Evolutionary conservation across 768 basidiomycete species (phyloP).

Genomic region (Suillus clintonianus): DNA sequence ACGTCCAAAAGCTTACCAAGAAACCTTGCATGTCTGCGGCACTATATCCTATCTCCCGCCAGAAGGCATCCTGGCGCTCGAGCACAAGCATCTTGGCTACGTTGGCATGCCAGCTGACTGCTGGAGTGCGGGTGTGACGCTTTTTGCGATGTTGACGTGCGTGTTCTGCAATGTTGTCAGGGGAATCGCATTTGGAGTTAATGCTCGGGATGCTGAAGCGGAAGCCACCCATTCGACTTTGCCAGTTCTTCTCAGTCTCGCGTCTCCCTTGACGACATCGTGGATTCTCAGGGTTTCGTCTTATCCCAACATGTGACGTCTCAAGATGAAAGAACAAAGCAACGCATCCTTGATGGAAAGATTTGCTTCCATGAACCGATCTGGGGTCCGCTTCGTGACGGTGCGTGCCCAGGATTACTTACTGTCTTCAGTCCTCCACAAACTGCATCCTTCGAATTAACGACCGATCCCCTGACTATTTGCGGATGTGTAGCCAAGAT

Average conservation of each 20-base stretch:
- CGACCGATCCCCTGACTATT: neutral
- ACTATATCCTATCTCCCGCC: conserved; percentile 86
- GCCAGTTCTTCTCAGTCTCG: conserved; percentile 58
- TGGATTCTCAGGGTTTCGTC: conserved; percentile 30
- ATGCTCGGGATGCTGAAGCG: conserved; percentile 42
- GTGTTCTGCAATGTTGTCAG: conserved; percentile 28
- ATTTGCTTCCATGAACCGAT: conserved; percentile 54
- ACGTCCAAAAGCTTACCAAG: conserved; percentile 74
- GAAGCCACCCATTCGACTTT: conserved; percentile 78
- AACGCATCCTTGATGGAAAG: conserved; percentile 64
- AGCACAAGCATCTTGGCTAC: conserved; percentile 73
- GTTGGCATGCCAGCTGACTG: conserved; percentile 87
- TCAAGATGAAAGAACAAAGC: conserved; percentile 65
- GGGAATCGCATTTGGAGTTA: neutral
- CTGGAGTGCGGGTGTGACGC: conserved; percentile 82
- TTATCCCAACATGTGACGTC: conserved; percentile 36
- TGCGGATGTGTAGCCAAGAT: conserved; percentile 47
- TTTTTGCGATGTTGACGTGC: conserved; percentile 84
- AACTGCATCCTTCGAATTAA: neutral
- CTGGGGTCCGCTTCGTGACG: conserved; percentile 61
- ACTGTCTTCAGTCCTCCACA: neutral
- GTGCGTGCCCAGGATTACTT: conserved; percentile 37
- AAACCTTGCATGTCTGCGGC: conserved; percentile 85
- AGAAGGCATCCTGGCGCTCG: conserved; percentile 79
- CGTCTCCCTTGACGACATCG: conserved; percentile 16